Conservation (phyloP, 768 basidiomycete genomes). For the Boletus vinaceobasis region DNA sequence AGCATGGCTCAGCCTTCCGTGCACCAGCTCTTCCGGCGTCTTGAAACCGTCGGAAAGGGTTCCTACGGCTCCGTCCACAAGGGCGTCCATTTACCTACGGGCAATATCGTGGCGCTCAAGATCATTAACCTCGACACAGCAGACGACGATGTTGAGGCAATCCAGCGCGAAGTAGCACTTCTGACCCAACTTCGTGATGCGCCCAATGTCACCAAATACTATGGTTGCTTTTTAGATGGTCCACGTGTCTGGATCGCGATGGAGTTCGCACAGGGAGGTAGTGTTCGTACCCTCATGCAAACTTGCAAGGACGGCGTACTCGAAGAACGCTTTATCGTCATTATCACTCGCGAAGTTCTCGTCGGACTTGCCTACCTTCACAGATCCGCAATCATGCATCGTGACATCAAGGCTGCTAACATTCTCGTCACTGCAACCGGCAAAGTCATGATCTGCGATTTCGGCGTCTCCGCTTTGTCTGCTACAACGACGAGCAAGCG, state of each 20-base stretch:
- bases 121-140: constrained; percentile 97
- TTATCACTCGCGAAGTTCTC: constrained; percentile 89
- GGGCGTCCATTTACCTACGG: constrained; percentile 78
- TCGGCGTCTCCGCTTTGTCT: constrained; percentile 94
- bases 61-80: constrained; percentile 96
- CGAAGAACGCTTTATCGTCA: constrained; percentile 85
- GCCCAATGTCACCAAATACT: constrained; percentile 91
- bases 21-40: constrained; percentile 77
- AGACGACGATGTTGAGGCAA: constrained; percentile 95
- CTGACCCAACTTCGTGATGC: constrained; percentile 87
- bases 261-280: constrained; percentile 96
- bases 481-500: constrained; percentile 84
- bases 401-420: constrained; percentile 98
- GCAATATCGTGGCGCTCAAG: constrained; percentile 92
- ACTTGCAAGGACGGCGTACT: constrained; percentile 68
- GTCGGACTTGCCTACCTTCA: constrained; percentile 86
- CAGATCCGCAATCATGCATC: constrained; percentile 90
- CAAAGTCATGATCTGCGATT: constrained; percentile 95
- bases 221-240: constrained; percentile 93
- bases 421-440: constrained; percentile 85
- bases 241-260: constrained; percentile 98
- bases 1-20: constrained; percentile 55
- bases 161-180: constrained; percentile 93
- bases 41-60: constrained; percentile 93
- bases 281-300: constrained; percentile 91